Percentiles rank a stretch among this genome's conserved stretches.
Evolutionary conservation across 352 stramenopile species (phyloP).

Genomic region (Globisporangium emineosum): DNA sequence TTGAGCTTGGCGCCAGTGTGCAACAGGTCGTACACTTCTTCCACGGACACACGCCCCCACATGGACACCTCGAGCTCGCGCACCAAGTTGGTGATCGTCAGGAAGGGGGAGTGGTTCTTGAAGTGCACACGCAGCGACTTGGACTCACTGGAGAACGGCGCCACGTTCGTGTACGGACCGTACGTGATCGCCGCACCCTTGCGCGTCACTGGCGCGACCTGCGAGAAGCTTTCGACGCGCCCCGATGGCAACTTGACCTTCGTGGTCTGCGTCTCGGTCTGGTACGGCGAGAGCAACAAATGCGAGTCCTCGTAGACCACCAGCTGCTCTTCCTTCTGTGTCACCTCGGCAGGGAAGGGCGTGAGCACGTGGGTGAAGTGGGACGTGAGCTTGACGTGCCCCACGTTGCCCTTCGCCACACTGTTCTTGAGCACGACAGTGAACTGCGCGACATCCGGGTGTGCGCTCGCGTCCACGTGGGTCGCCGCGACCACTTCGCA

Average conservation of each 20-base stretch:
- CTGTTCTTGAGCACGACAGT: conserved; percentile 65
- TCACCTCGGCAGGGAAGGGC: conserved; percentile 74
- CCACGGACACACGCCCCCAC: conserved; percentile 85
- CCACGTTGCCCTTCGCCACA: conserved; percentile 45
- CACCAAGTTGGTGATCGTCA: conserved; percentile 80
- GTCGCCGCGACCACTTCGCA: conserved; percentile 62
- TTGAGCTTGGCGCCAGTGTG: conserved; percentile 85
- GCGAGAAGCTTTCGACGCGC: conserved; percentile 67
- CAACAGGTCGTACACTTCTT: conserved; percentile 86
- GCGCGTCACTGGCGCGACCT: conserved; percentile 50
- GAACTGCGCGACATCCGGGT: conserved; percentile 49
- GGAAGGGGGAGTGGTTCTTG: conserved; percentile 85
- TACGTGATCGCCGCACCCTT: conserved; percentile 80
- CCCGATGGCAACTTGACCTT: conserved; percentile 81
- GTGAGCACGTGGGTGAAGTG: conserved; percentile 79
- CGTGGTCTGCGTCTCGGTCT: conserved; percentile 76
- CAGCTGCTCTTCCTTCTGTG: conserved; percentile 82
- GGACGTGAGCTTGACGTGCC: conserved; percentile 70
- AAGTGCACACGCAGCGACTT: conserved; percentile 69
- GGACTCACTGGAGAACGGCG: conserved; percentile 31
- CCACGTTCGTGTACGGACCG: conserved; percentile 70
- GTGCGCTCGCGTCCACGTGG: conserved; percentile 24
- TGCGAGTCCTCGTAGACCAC: conserved; percentile 74
- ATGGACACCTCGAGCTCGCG: conserved; percentile 89
- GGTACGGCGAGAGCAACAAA: conserved; percentile 70